Conservation (phyloP, 495 filamentous ascomycete species). For the Xylaria curta region DNA sequence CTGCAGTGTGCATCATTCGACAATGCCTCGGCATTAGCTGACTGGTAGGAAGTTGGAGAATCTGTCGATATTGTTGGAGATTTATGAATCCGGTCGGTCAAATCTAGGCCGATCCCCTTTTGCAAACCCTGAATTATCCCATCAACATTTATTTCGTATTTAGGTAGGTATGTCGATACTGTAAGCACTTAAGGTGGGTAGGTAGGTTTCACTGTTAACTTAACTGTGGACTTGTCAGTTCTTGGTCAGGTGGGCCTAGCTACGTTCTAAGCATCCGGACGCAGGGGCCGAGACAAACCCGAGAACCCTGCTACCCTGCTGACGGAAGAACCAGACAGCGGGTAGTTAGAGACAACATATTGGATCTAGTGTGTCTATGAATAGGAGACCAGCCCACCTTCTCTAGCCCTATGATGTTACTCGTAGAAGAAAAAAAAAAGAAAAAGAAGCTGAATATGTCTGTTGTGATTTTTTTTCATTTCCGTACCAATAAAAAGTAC, state of each 20-base stretch:
- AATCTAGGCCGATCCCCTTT: neutral
- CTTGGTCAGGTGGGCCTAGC: slow-evolving; percentile 3
- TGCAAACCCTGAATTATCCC: neutral
- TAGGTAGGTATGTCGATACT: neutral
- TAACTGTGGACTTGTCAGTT: neutral
- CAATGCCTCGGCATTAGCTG: slow-evolving; percentile 10
- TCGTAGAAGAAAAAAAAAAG: neutral
- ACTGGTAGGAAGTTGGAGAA: slow-evolving; percentile 6
- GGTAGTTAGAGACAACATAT: neutral
- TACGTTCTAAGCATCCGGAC: neutral
- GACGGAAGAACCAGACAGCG: neutral
- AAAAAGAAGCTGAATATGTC: neutral
- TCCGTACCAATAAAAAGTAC: neutral
- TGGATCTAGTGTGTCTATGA: neutral
- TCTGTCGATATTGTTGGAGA: slow-evolving; percentile 5
- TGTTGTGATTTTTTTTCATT: neutral
- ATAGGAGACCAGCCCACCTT: neutral
- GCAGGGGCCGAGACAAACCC: slow-evolving; percentile 6
- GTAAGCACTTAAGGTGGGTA: neutral
- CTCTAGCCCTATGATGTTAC: neutral
- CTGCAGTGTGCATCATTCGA: neutral
- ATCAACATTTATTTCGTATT: neutral
- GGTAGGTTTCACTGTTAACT: neutral
- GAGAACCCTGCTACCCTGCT: neutral
- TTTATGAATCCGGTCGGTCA: neutral